phyloP scores from a whole-genome alignment of 805 yeast genomes.

The Nakazawaea siamensis region DNA sequence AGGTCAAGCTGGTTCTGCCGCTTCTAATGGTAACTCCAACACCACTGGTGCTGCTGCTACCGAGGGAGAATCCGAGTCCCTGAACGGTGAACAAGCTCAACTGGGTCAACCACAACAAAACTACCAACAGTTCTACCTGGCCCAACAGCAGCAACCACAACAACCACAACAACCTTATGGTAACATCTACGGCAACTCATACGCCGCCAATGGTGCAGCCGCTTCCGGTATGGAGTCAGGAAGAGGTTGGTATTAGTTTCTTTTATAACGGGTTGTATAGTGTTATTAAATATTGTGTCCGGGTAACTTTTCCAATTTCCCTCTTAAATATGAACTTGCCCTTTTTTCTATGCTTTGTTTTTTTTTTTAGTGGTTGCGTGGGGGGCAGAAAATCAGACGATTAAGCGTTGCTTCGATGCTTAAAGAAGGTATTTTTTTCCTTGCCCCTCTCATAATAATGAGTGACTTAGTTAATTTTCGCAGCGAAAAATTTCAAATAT shows the following conservation, averaged over 20 bases:
- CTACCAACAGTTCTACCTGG: constrained; percentile 9
- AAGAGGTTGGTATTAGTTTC: constrained; percentile 7
- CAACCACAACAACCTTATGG: constrained; percentile 17
- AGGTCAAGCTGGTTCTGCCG: neutral
- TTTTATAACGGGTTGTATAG: neutral
- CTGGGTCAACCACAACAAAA: constrained; percentile 16
- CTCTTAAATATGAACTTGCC: neutral
- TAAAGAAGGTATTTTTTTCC: too few species aligned
- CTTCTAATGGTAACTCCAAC: constrained; percentile 13
- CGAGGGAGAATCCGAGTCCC: constrained; percentile 16
- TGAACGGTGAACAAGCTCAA: constrained; percentile 4
- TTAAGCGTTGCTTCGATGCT: too few species aligned
- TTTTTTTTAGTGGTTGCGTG: neutral
- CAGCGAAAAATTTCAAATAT: neutral
- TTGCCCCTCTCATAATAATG: too few species aligned
- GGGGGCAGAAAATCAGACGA: too few species aligned
- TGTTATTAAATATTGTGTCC: too few species aligned
- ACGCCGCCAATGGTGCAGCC: constrained; percentile 1
- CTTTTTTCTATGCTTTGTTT: too few species aligned
- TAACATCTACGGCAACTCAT: constrained; percentile 7
- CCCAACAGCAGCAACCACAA: constrained; percentile 9
- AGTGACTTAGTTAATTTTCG: neutral
- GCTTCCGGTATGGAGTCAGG: constrained; percentile 2
- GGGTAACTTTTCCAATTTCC: too few species aligned
- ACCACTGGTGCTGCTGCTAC: constrained; percentile 17